Percentiles rank a stretch among this genome's conserved stretches.
Evolutionary conservation across 768 basidiomycete species (phyloP).

Genomic region (Panaeolus papilionaceus): DNA sequence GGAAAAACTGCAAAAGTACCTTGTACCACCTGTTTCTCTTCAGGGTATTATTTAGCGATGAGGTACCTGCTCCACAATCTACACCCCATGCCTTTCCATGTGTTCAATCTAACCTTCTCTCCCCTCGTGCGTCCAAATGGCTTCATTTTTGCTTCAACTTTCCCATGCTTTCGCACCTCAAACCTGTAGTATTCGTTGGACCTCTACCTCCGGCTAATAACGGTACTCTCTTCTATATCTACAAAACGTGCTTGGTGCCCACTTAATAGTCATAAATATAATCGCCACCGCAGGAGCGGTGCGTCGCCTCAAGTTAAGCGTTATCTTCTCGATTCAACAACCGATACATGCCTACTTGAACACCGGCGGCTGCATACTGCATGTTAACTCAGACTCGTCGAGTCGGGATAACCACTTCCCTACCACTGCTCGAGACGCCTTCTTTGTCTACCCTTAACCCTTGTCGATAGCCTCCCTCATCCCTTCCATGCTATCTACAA

Average conservation of each 20-base stretch:
- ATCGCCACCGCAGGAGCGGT: not conserved
- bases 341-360: constrained; percentile 3
- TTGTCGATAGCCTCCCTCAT: not conserved
- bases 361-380: constrained; percentile 1
- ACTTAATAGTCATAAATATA: not conserved
- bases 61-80: constrained; percentile 2
- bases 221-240: not conserved
- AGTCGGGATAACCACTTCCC: not conserved
- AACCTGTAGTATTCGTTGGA: not conserved
- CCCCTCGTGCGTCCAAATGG: not conserved
- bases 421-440: not conserved
- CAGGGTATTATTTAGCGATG: constrained; percentile 1
- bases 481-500: not conserved
- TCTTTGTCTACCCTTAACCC: not conserved
- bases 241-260: not conserved
- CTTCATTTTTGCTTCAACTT: constrained; percentile 6
- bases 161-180: constrained; percentile 4
- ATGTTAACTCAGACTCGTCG: not conserved
- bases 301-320: constrained; percentile 2
- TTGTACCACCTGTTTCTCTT: constrained; percentile 6
- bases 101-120: constrained; percentile 6
- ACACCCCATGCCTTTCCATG: not conserved
- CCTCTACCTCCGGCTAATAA: not conserved
- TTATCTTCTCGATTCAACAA: constrained; percentile 2
- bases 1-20: constrained; percentile 3